Base-by-base conservation (phyloP, 129 eudicot genomes). In the Saposhnikovia divaricata region DNA sequence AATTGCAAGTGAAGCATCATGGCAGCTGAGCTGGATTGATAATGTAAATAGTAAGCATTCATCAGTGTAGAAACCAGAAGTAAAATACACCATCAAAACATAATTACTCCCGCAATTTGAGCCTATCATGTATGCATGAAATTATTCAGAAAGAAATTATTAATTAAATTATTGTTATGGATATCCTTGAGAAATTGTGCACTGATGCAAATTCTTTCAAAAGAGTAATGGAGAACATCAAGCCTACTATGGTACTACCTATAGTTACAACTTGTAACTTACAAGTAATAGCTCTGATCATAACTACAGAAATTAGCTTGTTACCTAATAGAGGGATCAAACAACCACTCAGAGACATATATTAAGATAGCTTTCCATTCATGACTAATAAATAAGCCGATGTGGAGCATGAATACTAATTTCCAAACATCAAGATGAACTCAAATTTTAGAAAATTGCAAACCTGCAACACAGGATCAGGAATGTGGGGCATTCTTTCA, bases 391-490 rank as follows among this genome's bases (percentile, higher is more conserved):
- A 59, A 10, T n/a, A 34, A 61, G 34, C 69, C 37, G 37, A 25
- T n/a, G 37, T 61, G 37, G 69, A 61, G 15, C 28, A 61, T 9
- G 14, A 25, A 10, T 9, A 9, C 6, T 9, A 61, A 25, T n/a
- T 61, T 15, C 11, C 69, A 2, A 43, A 27, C 23, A 68, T 27
- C 65, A 21, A 83, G 68, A 73, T 3, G 47, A 59, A 40, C 27
- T 23, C 27, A 38, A 42, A 76, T n/a, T 53, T 47, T 38, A 4
- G n/a, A 69, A 5, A 55, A 42, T 39, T 72, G 47, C 79, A 76
- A 77, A 93, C 99, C 99, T 96, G 99, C 85, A 96, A 88, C 16
- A 96, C 92, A n/a, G 99, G 99, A 79, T 96, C 99, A 65, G 99
- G 99, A 78, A 92, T 90, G 82, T 96, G 95, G 15, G 99, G 99